Evolutionary conservation across 805 yeast genomes (phyloP).

Genomic region (Maudiozyma turicensis): DNA sequence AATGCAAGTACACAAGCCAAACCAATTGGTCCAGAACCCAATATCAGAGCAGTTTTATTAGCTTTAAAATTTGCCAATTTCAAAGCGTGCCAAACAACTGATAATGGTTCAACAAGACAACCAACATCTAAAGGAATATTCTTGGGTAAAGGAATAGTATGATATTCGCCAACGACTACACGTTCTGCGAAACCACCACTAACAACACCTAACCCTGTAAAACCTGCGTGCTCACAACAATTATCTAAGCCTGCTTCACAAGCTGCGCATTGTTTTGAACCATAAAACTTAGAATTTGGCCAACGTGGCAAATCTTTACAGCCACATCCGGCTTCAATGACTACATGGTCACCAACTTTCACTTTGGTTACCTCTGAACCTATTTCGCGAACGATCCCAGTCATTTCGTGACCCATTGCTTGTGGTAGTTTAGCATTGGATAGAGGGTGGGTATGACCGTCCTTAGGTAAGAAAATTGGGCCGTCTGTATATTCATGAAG

Average conservation of each 20-base stretch:
- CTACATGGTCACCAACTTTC: constrained; percentile 49
- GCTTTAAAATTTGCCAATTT: constrained; percentile 33
- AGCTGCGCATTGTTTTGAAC: constrained; percentile 9
- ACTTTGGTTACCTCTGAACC: constrained; percentile 39
- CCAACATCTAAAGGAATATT: constrained; percentile 42
- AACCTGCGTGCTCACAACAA: constrained; percentile 39
- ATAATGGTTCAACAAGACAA: constrained; percentile 47
- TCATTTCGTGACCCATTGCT: constrained; percentile 45
- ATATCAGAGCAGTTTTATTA: constrained; percentile 35
- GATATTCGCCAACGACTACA: constrained; percentile 33
- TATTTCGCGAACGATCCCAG: constrained; percentile 36
- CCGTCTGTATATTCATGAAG: constrained; percentile 47
- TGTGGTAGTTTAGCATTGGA: constrained; percentile 35
- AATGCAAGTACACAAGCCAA: constrained; percentile 47
- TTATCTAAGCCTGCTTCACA: constrained; percentile 47
- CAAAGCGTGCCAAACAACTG: constrained; percentile 51
- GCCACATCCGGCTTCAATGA: constrained; percentile 50
- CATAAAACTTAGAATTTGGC: constrained; percentile 23
- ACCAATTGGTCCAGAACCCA: constrained; percentile 60
- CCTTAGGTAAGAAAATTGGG: constrained; percentile 44
- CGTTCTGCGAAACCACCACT: constrained; percentile 49
- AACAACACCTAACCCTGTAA: constrained; percentile 46
- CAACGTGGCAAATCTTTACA: constrained; percentile 40
- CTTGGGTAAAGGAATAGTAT: constrained; percentile 35
- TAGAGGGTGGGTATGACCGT: constrained; percentile 29